A percentile compares a stretch with the other conserved stretches of the same genome.
phyloP scores from a whole-genome alignment of 331 rosid genomes.

The Telfairia occidentalis region DNA sequence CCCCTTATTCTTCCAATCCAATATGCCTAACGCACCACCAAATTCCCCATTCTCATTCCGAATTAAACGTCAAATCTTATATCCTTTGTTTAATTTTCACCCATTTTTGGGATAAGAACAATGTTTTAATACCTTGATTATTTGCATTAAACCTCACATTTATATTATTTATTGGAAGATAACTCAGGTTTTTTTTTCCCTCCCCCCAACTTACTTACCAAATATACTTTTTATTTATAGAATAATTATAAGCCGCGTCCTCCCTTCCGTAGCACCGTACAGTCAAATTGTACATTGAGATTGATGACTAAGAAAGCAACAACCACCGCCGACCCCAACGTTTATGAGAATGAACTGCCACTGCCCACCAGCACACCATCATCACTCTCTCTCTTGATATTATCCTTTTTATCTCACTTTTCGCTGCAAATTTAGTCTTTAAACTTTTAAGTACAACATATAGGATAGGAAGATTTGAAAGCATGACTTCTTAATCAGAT shows the following conservation, averaged over 20 bases:
- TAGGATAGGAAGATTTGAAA: too few species aligned
- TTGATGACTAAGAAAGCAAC: neutral
- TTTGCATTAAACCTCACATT: neutral
- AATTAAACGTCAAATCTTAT: neutral
- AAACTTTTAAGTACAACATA: too few species aligned
- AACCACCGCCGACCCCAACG: neutral
- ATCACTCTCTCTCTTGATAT: too few species aligned
- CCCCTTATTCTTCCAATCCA: neutral
- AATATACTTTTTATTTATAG: neutral
- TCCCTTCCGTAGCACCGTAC: neutral
- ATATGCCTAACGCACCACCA: neutral
- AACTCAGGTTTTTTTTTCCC: too few species aligned
- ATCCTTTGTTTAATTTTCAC: too few species aligned
- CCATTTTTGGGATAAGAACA: neutral
- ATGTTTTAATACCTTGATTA: neutral
- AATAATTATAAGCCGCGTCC: neutral
- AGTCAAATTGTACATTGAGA: neutral
- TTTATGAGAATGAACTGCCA: neutral
- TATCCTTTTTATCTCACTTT: too few species aligned
- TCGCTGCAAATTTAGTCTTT: too few species aligned
- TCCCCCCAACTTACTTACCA: too few species aligned
- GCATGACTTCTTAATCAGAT: too few species aligned
- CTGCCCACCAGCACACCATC: neutral
- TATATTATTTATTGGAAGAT: neutral
- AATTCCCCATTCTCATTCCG: neutral